Evolutionary conservation across 345 rosid genomes (phyloP).

Genomic region (Eucalyptus pauciflora): DNA sequence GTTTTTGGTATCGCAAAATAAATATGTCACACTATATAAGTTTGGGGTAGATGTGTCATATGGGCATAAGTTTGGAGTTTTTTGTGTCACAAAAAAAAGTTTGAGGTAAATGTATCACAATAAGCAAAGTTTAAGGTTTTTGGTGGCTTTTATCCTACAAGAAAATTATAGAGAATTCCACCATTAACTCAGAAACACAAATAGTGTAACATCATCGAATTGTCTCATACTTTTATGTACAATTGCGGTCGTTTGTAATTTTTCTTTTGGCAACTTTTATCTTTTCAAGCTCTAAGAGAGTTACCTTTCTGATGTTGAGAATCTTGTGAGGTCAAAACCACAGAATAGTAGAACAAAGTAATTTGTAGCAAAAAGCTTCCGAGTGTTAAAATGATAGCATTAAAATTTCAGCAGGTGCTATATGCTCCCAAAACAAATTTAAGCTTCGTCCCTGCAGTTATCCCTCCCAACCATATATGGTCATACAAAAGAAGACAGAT

Average conservation of each 20-base stretch:
- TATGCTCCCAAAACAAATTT: background rate
- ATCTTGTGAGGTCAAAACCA: background rate
- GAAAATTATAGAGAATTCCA: background rate
- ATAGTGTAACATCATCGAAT: background rate
- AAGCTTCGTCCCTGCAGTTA: background rate
- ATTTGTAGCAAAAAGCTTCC: background rate
- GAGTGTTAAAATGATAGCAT: background rate
- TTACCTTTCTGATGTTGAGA: background rate
- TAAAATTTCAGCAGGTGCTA: background rate
- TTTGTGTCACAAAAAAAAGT: too few relatives aligned
- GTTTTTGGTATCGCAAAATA: too few relatives aligned
- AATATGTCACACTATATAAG: too few relatives aligned
- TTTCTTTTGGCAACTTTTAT: background rate
- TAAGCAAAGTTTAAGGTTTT: too few relatives aligned
- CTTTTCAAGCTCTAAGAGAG: background rate
- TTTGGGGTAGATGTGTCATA: too few relatives aligned
- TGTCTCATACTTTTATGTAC: background rate
- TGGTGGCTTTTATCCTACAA: too few relatives aligned
- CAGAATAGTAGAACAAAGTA: background rate
- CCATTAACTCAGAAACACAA: background rate
- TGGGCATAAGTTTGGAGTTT: too few relatives aligned
- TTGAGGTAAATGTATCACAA: too few relatives aligned
- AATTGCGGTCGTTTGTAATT: background rate
- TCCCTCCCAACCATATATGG: background rate
- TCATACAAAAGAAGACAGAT: background rate